phyloP scores from a whole-genome alignment of 2,329 filamentous ascomycete genomes.

The Fusarium begoniae region DNA sequence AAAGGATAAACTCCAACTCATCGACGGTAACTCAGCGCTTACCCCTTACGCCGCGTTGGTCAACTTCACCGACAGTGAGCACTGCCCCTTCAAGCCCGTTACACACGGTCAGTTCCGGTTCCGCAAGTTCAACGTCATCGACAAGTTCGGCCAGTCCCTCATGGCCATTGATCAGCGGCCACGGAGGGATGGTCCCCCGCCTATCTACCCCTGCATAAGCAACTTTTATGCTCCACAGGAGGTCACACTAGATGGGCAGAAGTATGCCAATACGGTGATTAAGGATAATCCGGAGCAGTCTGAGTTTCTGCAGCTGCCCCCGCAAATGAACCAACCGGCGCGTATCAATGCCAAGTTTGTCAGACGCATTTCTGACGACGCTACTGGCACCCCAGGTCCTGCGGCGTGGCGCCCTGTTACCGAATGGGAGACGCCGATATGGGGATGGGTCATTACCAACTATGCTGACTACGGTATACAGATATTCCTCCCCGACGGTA shows the following conservation, averaged over 20 bases:
- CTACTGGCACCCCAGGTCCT: rapidly evolving
- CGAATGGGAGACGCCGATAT: constrained; percentile 54
- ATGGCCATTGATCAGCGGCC: constrained; percentile 42
- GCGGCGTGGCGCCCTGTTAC: constrained; percentile 13
- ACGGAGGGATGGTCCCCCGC: not conserved
- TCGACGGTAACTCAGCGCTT: constrained; percentile 24
- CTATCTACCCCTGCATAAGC: constrained; percentile 48
- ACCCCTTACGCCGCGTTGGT: constrained; percentile 50
- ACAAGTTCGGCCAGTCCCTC: constrained; percentile 59
- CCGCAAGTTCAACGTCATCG: constrained; percentile 57
- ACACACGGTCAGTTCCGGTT: constrained; percentile 59
- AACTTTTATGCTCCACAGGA: constrained; percentile 47
- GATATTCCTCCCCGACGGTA: constrained; percentile 52
- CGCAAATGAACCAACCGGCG: constrained; percentile 51
- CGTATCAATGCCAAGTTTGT: constrained; percentile 51
- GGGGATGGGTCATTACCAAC: constrained; percentile 55
- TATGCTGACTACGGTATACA: constrained; percentile 53
- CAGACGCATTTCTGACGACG: not conserved
- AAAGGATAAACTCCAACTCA: not conserved
- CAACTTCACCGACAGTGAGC: constrained; percentile 31
- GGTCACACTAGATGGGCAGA: constrained; percentile 34
- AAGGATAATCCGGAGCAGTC: constrained; percentile 31
- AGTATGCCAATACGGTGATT: constrained; percentile 37
- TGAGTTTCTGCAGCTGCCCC: constrained; percentile 52
- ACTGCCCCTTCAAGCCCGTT: constrained; percentile 54